A percentile compares a stretch with the other conserved stretches of the same genome.
Conservation (phyloP, 2,329 filamentous ascomycete species). For the Aurifilum marmelostoma region DNA sequence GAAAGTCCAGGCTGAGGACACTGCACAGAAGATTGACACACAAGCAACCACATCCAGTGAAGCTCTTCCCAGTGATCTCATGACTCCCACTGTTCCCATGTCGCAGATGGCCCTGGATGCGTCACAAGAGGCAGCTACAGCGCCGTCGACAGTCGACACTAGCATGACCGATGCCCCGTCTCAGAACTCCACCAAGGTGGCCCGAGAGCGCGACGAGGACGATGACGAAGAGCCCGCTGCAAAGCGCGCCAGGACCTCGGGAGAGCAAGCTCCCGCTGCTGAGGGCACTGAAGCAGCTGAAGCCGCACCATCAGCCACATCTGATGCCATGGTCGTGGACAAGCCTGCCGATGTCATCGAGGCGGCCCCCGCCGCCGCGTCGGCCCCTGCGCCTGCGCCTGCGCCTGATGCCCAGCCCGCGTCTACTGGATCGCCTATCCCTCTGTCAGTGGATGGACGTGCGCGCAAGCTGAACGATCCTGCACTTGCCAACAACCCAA, state of each 20-base stretch:
- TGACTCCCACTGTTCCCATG: constrained; percentile 42
- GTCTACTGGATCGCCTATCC: constrained; percentile 35
- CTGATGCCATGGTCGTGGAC: constrained; percentile 39
- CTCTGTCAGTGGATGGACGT: constrained; percentile 35
- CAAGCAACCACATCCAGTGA: constrained; percentile 34
- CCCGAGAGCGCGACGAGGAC: constrained; percentile 80
- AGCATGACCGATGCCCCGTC: constrained; percentile 49
- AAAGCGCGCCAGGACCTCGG: constrained; percentile 74
- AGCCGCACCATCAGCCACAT: constrained; percentile 37
- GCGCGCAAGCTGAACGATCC: constrained; percentile 47
- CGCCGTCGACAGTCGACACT: constrained; percentile 40
- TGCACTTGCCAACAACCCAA: constrained; percentile 49
- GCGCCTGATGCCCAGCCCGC: constrained; percentile 37
- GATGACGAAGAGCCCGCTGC: constrained; percentile 66
- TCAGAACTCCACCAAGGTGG: constrained; percentile 57
- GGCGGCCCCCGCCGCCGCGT: constrained; percentile 35
- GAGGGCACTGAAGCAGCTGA: constrained; percentile 52
- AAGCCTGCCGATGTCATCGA: constrained; percentile 33
- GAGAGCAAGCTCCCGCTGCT: constrained; percentile 37
- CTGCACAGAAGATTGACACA: constrained; percentile 26
- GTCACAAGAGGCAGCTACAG: constrained; percentile 37
- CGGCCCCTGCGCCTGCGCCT: constrained; percentile 35
- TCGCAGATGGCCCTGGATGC: constrained; percentile 45
- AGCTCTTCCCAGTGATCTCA: constrained; percentile 40
- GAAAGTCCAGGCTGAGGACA: constrained; percentile 1